Evolutionary conservation across 371 early-diverging fungal genomes (phyloP).

Genomic region (Rhizoclosmatium hyalinum): DNA sequence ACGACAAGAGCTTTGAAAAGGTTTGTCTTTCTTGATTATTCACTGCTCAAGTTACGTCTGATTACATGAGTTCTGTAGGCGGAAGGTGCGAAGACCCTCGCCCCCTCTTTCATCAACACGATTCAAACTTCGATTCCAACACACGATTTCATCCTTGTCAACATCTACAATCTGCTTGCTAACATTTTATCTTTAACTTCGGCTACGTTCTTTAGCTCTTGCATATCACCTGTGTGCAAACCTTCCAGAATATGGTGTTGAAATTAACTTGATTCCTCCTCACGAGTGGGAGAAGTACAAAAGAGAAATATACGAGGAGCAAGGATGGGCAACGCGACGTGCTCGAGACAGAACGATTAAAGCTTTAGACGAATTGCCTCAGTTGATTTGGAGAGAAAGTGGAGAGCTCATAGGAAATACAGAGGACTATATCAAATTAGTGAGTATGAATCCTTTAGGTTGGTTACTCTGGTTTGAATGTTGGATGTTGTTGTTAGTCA

Average conservation of each 20-base stretch:
- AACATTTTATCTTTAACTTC: not conserved
- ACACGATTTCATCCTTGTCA: no score
- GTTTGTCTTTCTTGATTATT: not conserved
- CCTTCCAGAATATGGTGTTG: conserved; percentile 29
- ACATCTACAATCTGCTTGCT: no score
- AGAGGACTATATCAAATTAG: conserved; percentile 22
- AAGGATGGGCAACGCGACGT: conserved; percentile 22
- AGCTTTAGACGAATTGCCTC: conserved; percentile 20
- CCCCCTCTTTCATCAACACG: no score
- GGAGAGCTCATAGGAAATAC: conserved; percentile 35
- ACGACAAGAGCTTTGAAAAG: conserved; percentile 24
- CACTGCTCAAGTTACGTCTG: not conserved
- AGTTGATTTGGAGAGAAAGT: conserved; percentile 32
- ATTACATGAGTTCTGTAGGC: not conserved
- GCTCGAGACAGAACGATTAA: conserved; percentile 29
- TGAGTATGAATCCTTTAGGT: not conserved
- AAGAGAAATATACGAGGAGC: conserved; percentile 14
- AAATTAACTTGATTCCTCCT: conserved; percentile 22
- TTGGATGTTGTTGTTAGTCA: no score
- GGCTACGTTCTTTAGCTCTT: conserved; percentile 14
- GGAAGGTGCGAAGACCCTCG: conserved; percentile 1
- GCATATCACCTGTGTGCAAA: conserved; percentile 28
- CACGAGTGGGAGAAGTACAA: conserved; percentile 28
- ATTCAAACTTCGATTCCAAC: no score
- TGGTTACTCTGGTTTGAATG: no score